Base-by-base conservation (phyloP, 306 rosid genomes). In the Fragaria vesca region DNA sequence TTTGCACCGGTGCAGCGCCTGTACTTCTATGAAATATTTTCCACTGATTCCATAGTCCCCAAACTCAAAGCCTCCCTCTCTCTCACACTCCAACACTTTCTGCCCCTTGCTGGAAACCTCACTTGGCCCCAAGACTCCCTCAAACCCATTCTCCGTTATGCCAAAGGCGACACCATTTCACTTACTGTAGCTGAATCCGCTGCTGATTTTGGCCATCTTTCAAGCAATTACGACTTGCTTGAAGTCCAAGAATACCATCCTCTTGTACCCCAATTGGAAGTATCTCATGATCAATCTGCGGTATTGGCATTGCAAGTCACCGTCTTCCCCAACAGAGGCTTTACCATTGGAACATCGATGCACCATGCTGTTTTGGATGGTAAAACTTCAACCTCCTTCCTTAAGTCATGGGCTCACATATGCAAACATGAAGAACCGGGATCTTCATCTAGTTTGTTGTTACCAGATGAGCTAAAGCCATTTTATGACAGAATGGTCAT, bases 341-440 rank as follows among this genome's bases (percentile, higher is more conserved):
- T 90, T 52, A 82, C 80, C 18, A 88, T 90, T 30, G 91, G 82
- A 55, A 65, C 83, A 65, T 24, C 86, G 12, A 45, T 75, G 0
- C 90, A 90, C 78, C 91, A 88, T 79, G 87, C 87, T 8, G 83
- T 79, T 47, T 40, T 86, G 0, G 91, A 88, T 52, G 94, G 90
- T 1, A 82, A 76, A 13, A 78, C 81, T 8, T 80, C 86, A 76
- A 81, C 83, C 18, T 78, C 76, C 18, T 82, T 82, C 21, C 3
- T 77, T 13, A 82, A 58, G 66, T 30, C 79, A 32, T 82, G 82
- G 82, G 75, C 85, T 72, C 55, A 52, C 5, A 1, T 72, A 12
- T 82, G 75, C 57, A 72, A 58, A 50, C 24, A 57, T 20, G 24
- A 5, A 46, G 40, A 9, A 26, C 11, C 5, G 11, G 21, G 15